Evolutionary conservation across 1,139 yeast species (phyloP).

Genomic region (Wickerhamomyces sp.): DNA sequence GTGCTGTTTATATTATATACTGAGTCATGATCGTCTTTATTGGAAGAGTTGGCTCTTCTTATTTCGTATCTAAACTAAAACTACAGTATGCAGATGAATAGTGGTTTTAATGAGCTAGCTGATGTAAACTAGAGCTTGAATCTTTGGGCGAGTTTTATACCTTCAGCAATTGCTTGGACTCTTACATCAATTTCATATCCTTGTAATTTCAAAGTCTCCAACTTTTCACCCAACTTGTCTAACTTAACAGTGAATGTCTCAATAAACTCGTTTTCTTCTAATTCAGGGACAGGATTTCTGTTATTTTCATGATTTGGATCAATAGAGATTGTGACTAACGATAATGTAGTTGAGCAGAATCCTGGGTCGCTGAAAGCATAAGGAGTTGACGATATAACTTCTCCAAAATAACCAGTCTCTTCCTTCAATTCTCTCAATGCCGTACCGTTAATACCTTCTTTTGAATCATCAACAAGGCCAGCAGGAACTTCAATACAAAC

Average conservation of each 20-base stretch:
- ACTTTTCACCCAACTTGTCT: slow-evolving; percentile 46
- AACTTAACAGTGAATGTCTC: slow-evolving; percentile 75
- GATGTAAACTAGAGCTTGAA: too few species aligned
- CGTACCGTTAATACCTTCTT: slow-evolving; percentile 70
- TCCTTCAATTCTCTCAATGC: slow-evolving; percentile 85
- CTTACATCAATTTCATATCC: slow-evolving; percentile 85
- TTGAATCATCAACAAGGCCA: slow-evolving; percentile 84
- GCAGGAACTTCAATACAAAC: slow-evolving; percentile 94
- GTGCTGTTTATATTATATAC: background rate
- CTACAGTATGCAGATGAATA: too few species aligned
- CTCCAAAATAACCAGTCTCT: slow-evolving; percentile 82
- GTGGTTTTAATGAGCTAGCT: too few species aligned
- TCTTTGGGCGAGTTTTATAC: slow-evolving; percentile 48
- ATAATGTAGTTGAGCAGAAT: slow-evolving; percentile 84
- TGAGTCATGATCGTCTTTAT: background rate
- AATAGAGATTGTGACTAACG: slow-evolving; percentile 72
- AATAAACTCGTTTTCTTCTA: slow-evolving; percentile 88
- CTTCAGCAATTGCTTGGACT: slow-evolving; percentile 81
- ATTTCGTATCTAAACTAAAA: too few species aligned
- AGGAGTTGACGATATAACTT: slow-evolving; percentile 46
- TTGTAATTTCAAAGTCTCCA: slow-evolving; percentile 48
- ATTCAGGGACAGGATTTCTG: slow-evolving; percentile 59
- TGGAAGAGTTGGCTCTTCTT: background rate
- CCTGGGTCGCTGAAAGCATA: slow-evolving; percentile 87
- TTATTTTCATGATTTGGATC: slow-evolving; percentile 67